Evolutionary conservation across 2,329 filamentous ascomycete genomes (phyloP).

Genomic region (Aureobasidium sp.): DNA sequence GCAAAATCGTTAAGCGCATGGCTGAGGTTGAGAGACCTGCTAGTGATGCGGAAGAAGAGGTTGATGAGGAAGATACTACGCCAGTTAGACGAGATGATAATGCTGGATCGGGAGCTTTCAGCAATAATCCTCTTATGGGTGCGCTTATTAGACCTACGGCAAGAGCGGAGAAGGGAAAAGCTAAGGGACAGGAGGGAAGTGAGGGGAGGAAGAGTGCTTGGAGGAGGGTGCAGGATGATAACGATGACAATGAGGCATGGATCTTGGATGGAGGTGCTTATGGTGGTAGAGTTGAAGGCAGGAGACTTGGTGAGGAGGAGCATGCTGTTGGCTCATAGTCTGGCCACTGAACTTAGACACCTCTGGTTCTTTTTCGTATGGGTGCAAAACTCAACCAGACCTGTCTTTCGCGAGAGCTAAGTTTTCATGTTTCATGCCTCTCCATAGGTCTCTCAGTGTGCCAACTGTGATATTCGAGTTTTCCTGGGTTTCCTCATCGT

Average conservation of each 20-base stretch:
- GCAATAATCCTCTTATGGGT: constrained; percentile 58
- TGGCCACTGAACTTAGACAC: too few relatives aligned
- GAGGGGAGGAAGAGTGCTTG: constrained; percentile 31
- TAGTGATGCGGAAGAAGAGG: constrained; percentile 44
- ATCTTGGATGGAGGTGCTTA: constrained; percentile 45
- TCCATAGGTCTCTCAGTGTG: too few relatives aligned
- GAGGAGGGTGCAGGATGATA: constrained; percentile 45
- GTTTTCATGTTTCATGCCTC: too few relatives aligned
- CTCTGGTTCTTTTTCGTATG: too few relatives aligned
- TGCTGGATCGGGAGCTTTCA: constrained; percentile 47
- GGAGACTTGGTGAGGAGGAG: constrained; percentile 20
- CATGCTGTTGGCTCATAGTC: constrained; percentile 18
- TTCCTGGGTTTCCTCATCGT: too few relatives aligned
- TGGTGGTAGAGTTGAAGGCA: constrained; percentile 27
- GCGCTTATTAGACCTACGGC: constrained; percentile 57
- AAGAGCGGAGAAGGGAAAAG: constrained; percentile 45
- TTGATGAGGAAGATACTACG: constrained; percentile 26
- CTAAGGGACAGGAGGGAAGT: constrained; percentile 28
- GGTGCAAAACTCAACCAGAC: too few relatives aligned
- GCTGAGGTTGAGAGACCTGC: constrained; percentile 50
- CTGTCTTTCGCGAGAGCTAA: too few relatives aligned
- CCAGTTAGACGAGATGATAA: constrained; percentile 22
- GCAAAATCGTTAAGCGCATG: constrained; percentile 68
- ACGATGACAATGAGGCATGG: constrained; percentile 46
- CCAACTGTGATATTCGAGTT: too few relatives aligned